Evolutionary conservation across 1,284 basidiomycete species (phyloP).

Genomic region (Ustilago bromivora): DNA sequence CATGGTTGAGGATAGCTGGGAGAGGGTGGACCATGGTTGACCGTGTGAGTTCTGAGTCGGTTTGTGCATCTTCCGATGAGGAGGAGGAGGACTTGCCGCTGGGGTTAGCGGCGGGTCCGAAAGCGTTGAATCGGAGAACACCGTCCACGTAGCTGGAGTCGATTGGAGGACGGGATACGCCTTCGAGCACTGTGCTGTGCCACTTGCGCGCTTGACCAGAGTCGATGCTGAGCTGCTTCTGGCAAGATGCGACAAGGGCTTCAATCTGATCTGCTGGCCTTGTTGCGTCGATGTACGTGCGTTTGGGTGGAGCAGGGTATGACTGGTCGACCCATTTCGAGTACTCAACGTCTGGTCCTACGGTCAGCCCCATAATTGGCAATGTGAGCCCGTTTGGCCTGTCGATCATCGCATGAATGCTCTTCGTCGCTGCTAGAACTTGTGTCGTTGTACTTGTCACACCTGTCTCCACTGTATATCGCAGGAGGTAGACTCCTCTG

Average conservation of each 20-base stretch:
- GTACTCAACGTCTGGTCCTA: constrained; percentile 56
- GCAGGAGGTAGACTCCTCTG: constrained; percentile 51
- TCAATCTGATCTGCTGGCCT: constrained; percentile 21
- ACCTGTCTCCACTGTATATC: constrained; percentile 58
- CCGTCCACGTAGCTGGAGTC: constrained; percentile 66
- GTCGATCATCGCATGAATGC: constrained; percentile 64
- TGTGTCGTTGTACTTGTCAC: constrained; percentile 68
- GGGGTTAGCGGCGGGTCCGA: constrained; percentile 63
- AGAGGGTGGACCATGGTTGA: constrained; percentile 68
- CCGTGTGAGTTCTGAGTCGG: constrained; percentile 49
- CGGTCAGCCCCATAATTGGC: constrained; percentile 65
- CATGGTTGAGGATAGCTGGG: constrained; percentile 68
- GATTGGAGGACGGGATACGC: constrained; percentile 20
- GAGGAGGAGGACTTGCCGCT: constrained; percentile 35
- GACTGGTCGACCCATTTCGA: constrained; percentile 46
- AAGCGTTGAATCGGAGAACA: constrained; percentile 68
- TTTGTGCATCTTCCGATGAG: constrained; percentile 12
- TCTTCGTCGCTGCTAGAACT: constrained; percentile 63
- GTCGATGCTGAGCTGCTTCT: constrained; percentile 10
- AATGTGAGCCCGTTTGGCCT: constrained; percentile 54
- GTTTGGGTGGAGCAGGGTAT: constrained; percentile 55
- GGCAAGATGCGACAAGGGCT: constrained; percentile 10
- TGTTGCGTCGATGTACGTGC: constrained; percentile 23
- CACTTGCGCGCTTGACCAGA: constrained; percentile 6
- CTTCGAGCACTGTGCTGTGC: constrained; percentile 23